Percentiles rank a stretch among this genome's conserved stretches.
These are phyloP conservation scores for Colletotrichum sp. DNA, from an alignment of 2,329 filamentous ascomycete species.

Conservation along the genomic window DNA sequence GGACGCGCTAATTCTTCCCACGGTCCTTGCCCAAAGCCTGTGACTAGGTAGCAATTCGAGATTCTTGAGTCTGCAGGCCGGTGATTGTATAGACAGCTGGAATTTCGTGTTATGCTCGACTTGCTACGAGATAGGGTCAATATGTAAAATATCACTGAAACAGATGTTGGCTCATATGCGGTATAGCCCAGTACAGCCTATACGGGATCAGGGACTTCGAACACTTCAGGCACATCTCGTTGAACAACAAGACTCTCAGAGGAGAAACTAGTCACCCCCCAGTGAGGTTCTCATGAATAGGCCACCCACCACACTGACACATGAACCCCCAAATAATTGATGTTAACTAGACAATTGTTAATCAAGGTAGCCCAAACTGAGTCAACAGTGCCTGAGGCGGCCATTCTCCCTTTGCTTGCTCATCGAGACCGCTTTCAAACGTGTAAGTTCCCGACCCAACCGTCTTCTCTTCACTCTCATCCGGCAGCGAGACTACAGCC, in stretches of 20 bases:
- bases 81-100: neutral
- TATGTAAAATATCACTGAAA: no score
- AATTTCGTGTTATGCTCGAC: neutral
- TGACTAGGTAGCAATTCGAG: no score
- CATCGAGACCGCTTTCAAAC: neutral
- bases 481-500: neutral
- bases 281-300: neutral
- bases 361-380: neutral
- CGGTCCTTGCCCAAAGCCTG: no score
- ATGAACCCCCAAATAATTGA: no score
- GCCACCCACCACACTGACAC: neutral
- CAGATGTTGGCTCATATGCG: rapidly evolving
- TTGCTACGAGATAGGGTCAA: neutral
- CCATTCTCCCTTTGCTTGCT: neutral
- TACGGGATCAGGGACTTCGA: neutral
- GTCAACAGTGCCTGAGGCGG: neutral
- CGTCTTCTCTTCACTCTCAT: neutral
- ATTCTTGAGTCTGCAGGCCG: neutral
- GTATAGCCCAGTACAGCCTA: no score
- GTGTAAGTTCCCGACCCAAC: neutral
- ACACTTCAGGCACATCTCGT: neutral
- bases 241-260: neutral
- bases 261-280: no score
- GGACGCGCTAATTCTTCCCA: neutral
- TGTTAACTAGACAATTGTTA: no score